Conservation (phyloP, 768 basidiomycete genomes). For the Rickenella mellea region DNA sequence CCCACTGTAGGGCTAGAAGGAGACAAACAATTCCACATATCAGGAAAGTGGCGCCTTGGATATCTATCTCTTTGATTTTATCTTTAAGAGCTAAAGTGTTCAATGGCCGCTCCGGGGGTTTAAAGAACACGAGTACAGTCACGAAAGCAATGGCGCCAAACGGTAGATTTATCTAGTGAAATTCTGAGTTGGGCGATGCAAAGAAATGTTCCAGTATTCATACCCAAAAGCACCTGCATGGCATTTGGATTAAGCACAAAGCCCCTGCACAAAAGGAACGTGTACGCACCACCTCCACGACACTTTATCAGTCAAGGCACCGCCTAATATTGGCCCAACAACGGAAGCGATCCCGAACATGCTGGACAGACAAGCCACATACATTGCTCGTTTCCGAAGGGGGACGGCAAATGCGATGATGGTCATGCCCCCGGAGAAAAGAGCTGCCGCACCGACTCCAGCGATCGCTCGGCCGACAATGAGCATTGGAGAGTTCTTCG, state of each 20-base stretch:
- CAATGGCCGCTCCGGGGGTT: constrained; percentile 11
- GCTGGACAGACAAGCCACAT: constrained; percentile 2
- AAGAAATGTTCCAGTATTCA: not conserved
- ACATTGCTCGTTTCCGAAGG: constrained; percentile 6
- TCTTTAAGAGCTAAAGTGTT: not conserved
- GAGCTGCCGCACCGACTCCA: constrained; percentile 8
- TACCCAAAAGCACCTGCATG: constrained; percentile 30
- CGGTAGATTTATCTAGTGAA: constrained; percentile 21
- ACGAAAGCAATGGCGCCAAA: constrained; percentile 18
- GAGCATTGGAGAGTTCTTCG: constrained; percentile 8
- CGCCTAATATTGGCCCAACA: constrained; percentile 26
- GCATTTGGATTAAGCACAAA: too few relatives aligned
- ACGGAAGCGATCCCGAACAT: constrained; percentile 26
- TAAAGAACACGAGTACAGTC: constrained; percentile 21
- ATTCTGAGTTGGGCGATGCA: not conserved
- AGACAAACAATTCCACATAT: not conserved
- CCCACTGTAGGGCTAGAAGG: not conserved
- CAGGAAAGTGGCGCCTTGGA: not conserved
- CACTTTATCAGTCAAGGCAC: constrained; percentile 25
- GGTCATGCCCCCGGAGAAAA: constrained; percentile 12
- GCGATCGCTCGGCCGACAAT: constrained; percentile 19
- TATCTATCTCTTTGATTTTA: not conserved
- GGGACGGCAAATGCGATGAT: constrained; percentile 12
- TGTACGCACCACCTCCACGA: constrained; percentile 34
- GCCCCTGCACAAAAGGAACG: too few relatives aligned